Conservation (phyloP, 176 grass and related monocot genomes). For the Dendrocalamus sinicus region DNA sequence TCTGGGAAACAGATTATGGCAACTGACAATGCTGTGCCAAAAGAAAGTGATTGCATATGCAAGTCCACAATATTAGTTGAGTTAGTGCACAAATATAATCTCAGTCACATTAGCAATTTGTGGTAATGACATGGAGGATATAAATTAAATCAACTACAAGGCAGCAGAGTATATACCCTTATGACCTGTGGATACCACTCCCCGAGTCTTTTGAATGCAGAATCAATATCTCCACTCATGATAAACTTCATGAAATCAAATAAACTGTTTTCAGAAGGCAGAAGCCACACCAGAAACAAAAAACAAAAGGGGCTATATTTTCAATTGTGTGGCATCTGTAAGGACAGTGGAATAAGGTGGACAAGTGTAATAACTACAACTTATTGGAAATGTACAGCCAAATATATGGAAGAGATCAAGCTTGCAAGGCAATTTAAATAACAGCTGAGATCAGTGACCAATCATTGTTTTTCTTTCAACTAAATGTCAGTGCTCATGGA, state of each 20-base stretch:
- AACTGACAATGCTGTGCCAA: background rate
- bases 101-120: background rate
- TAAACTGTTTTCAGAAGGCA: constrained; percentile 46
- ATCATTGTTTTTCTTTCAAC: background rate
- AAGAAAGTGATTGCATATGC: constrained; percentile 13
- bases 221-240: constrained; percentile 92
- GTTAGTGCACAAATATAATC: background rate
- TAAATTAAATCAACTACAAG: constrained; percentile 29
- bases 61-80: constrained; percentile 1
- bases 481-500: background rate
- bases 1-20: constrained; percentile 19
- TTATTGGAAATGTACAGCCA: constrained; percentile 1
- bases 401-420: constrained; percentile 20
- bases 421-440: constrained; percentile 22
- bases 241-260: constrained; percentile 81
- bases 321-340: background rate
- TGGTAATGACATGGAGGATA: background rate
- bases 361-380: constrained; percentile 14
- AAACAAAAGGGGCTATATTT: background rate
- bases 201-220: constrained; percentile 75
- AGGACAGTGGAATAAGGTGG: constrained; percentile 1
- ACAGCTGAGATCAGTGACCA: constrained; percentile 18
- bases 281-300: constrained; percentile 35
- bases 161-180: constrained; percentile 57
- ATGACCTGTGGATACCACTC: constrained; percentile 95